Evolutionary conservation across 805 yeast species (phyloP).

Genomic region (Grigorovia yakushimaensis): DNA sequence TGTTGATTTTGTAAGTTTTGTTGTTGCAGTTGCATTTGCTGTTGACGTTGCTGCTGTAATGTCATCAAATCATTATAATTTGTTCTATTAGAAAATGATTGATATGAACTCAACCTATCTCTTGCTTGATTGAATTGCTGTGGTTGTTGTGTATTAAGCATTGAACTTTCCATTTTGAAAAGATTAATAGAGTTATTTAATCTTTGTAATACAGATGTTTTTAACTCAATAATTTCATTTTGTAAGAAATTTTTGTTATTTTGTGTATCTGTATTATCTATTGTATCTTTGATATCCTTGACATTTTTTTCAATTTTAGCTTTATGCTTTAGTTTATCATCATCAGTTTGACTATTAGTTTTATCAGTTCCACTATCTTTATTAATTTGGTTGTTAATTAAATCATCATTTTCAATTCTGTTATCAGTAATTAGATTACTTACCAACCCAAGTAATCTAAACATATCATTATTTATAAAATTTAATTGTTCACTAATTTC

Average conservation of each 20-base stretch:
- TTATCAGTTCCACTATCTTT: neutral
- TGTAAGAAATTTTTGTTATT: neutral
- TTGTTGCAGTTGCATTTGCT: conserved; percentile 3
- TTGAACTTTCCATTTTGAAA: neutral
- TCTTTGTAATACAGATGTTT: neutral
- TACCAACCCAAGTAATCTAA: conserved; percentile 4
- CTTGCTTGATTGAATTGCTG: neutral
- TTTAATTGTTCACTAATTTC: conserved; percentile 3
- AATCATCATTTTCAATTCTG: neutral
- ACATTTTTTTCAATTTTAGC: too few relatives aligned
- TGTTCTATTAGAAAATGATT: neutral
- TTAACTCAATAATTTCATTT: neutral
- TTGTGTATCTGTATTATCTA: too few relatives aligned
- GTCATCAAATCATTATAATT: neutral
- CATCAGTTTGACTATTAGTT: neutral
- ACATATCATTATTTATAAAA: conserved; percentile 7
- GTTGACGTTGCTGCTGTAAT: conserved; percentile 3
- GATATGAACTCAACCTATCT: neutral
- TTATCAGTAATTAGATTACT: neutral
- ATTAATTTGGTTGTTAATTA: neutral
- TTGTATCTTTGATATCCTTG: too few relatives aligned
- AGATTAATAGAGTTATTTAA: neutral
- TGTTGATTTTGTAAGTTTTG: conserved; percentile 1
- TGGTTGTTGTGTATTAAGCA: neutral
- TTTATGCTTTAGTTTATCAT: too few relatives aligned